Conservation (phyloP, 1,284 basidiomycete species). For the Stygiomarasmius scandens region DNA sequence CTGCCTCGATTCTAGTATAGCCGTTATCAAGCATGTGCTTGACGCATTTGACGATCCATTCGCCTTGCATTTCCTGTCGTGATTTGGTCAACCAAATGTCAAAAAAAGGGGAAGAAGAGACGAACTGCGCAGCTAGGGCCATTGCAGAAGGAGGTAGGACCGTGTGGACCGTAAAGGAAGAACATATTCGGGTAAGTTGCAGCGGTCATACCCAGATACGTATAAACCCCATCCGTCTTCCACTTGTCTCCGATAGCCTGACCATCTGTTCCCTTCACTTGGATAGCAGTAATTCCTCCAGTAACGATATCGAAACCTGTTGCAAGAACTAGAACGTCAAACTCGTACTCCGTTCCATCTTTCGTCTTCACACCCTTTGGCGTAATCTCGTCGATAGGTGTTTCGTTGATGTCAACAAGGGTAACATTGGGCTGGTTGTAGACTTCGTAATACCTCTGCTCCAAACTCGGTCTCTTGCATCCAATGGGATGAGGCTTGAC, state of each 20-base stretch:
- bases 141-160: conserved; percentile 26
- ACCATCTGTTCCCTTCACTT: conserved; percentile 22
- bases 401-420: conserved; percentile 26
- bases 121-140: conserved; percentile 27
- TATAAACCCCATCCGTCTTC: conserved; percentile 21
- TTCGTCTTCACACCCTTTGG: conserved; percentile 22
- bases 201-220: conserved; percentile 24
- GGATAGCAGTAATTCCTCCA: conserved; percentile 25
- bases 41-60: conserved; percentile 15
- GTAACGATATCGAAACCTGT: conserved; percentile 30
- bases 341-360: conserved; percentile 24
- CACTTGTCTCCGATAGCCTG: conserved; percentile 25
- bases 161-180: conserved; percentile 28
- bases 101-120: not conserved
- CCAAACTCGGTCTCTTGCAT: conserved; percentile 23
- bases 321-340: conserved; percentile 26
- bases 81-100: not conserved
- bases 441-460: conserved; percentile 27
- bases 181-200: conserved; percentile 29
- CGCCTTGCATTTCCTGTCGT: conserved; percentile 11
- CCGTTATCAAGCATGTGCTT: conserved; percentile 11
- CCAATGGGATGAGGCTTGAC: conserved; percentile 27
- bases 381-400: conserved; percentile 24
- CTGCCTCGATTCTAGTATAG: conserved; percentile 9
- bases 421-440: conserved; percentile 28